A percentile compares a stretch with the other conserved stretches of the same genome.
These are phyloP conservation scores for Alternaria sp. DNA, from an alignment of 2,329 filamentous ascomycete genomes.

Conservation along the genomic window DNA sequence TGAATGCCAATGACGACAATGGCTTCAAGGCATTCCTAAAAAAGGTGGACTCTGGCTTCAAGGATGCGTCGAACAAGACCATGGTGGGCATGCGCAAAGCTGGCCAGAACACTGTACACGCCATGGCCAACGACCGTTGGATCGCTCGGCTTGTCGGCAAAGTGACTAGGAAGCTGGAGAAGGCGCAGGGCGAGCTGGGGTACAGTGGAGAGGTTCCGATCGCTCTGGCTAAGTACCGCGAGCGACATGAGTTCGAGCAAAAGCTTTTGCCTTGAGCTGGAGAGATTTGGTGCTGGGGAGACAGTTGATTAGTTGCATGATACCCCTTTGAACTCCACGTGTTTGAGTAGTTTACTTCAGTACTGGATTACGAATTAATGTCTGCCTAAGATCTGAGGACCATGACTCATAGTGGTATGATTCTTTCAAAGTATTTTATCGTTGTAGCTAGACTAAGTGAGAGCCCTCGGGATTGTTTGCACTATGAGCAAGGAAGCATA, in stretches of 20 bases:
- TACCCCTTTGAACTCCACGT: background rate
- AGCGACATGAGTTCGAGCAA: constrained; percentile 39
- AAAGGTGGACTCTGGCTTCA: constrained; percentile 37
- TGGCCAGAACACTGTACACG: constrained; percentile 49
- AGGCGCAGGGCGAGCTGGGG: constrained; percentile 58
- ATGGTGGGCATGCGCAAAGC: constrained; percentile 58
- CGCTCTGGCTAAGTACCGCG: constrained; percentile 48
- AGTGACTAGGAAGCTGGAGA: constrained; percentile 57
- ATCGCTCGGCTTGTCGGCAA: constrained; percentile 62
- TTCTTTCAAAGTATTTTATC: background rate
- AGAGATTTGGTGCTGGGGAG: background rate
- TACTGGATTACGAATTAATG: background rate
- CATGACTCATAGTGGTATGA: background rate
- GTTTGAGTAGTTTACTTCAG: background rate
- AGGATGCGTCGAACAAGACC: constrained; percentile 44
- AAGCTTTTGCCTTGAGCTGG: constrained; percentile 44
- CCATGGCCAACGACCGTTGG: constrained; percentile 61
- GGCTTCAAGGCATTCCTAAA: constrained; percentile 33
- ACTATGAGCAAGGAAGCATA: background rate
- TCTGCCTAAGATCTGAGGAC: background rate
- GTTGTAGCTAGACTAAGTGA: background rate
- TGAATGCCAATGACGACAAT: constrained; percentile 21
- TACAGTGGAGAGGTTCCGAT: constrained; percentile 59
- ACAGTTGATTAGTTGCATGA: background rate
- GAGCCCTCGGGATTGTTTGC: background rate